These are phyloP conservation scores for Alternaria burnsii DNA, from an alignment of 2,329 filamentous ascomycete genomes.

Conservation along the genomic window DNA sequence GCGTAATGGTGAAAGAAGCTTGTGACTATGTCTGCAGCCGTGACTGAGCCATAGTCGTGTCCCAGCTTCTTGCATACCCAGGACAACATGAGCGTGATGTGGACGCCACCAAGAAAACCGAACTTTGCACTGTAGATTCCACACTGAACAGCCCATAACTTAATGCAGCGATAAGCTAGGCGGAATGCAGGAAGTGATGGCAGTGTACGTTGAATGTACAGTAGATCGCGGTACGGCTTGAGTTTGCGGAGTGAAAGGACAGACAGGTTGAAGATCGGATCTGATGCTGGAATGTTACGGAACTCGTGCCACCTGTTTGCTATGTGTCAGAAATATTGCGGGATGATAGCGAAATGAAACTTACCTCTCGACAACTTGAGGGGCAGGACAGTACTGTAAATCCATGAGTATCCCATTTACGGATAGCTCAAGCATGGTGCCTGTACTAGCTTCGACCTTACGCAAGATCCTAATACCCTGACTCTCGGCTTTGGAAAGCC, in stretches of 20 bases:
- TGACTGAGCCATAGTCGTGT: conserved; percentile 43
- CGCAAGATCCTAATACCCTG: conserved; percentile 62
- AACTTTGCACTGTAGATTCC: conserved; percentile 72
- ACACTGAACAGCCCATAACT: conserved; percentile 67
- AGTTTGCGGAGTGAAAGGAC: conserved; percentile 67
- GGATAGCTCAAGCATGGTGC: conserved; percentile 71
- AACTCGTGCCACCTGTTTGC: conserved; percentile 49
- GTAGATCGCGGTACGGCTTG: conserved; percentile 70
- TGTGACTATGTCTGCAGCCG: conserved; percentile 61
- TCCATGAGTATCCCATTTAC: conserved; percentile 68
- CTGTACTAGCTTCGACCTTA: conserved; percentile 65
- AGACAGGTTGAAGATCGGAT: conserved; percentile 65
- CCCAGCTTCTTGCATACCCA: conserved; percentile 64
- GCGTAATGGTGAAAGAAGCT: conserved; percentile 73
- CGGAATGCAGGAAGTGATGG: conserved; percentile 68
- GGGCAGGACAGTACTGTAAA: conserved; percentile 71
- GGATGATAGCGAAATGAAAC: not conserved
- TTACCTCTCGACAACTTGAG: conserved; percentile 62
- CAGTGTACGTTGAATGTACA: conserved; percentile 67
- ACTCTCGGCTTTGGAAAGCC: conserved; percentile 59
- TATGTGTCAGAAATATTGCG: conserved; percentile 12
- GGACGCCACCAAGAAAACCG: conserved; percentile 71
- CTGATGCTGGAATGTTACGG: conserved; percentile 56
- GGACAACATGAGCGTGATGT: conserved; percentile 69
- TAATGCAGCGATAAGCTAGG: conserved; percentile 67